Conservation (phyloP, 768 basidiomycete genomes). For the Pulveroboletus sp. region DNA sequence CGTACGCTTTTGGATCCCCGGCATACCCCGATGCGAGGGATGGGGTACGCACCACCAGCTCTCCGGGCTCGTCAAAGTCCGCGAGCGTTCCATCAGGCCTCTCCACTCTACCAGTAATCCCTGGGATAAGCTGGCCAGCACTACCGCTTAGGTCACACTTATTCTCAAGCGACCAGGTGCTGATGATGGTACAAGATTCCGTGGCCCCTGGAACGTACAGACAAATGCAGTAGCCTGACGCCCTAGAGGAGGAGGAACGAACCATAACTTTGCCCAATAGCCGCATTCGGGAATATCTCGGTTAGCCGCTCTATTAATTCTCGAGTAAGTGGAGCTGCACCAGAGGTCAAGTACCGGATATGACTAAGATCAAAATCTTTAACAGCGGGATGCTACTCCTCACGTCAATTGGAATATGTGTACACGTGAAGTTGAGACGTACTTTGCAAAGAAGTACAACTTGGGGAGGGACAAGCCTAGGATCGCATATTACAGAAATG, state of each 20-base stretch:
- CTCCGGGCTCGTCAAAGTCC: conserved; percentile 54
- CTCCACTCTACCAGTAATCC: conserved; percentile 50
- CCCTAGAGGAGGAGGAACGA: not conserved
- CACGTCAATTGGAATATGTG: not conserved
- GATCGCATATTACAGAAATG: not conserved
- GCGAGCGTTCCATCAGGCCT: conserved; percentile 55
- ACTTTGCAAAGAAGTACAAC: conserved; percentile 48
- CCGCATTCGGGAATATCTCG: conserved; percentile 43
- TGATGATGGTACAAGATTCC: conserved; percentile 54
- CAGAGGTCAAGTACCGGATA: conserved; percentile 35
- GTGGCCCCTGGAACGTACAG: conserved; percentile 45
- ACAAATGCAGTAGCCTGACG: not conserved
- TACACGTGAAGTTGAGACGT: not conserved
- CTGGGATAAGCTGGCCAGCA: conserved; percentile 55
- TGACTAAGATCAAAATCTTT: conserved; percentile 39
- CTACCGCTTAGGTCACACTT: conserved; percentile 47
- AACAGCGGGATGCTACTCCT: conserved; percentile 35
- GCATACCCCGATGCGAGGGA: conserved; percentile 56
- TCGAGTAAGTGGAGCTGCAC: conserved; percentile 55
- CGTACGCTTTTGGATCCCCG: conserved; percentile 58
- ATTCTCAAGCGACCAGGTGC: conserved; percentile 41
- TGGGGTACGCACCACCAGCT: conserved; percentile 56
- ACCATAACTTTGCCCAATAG: conserved; percentile 62
- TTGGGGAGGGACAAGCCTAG: conserved; percentile 44
- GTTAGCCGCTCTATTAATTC: conserved; percentile 44